Conservation (phyloP, 2,329 filamentous ascomycete genomes). For the Anisogramma anomala region DNA sequence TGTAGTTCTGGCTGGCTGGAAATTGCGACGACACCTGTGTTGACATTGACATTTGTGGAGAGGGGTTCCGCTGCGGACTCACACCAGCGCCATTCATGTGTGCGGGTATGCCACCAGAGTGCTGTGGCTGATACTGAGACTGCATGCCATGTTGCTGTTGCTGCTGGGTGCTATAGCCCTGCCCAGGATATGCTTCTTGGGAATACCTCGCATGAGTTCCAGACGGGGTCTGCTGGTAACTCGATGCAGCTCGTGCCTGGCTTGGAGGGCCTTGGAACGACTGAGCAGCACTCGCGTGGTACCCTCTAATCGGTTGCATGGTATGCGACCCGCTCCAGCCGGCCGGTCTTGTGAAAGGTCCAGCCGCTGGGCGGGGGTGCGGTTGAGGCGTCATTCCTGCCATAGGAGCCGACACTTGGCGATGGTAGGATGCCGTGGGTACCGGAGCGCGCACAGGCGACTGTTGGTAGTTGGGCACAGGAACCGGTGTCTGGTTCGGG, state of each 20-base stretch:
- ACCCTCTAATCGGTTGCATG: constrained; percentile 40
- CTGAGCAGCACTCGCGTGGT: constrained; percentile 30
- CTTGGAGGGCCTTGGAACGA: constrained; percentile 32
- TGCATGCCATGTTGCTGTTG: constrained; percentile 17
- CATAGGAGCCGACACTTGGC: constrained; percentile 29
- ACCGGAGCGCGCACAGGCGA: constrained; percentile 31
- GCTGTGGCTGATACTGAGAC: constrained; percentile 20
- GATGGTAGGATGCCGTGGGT: constrained; percentile 22
- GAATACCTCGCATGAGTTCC: constrained; percentile 31
- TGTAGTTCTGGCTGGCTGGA: constrained; percentile 27
- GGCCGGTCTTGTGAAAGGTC: constrained; percentile 39
- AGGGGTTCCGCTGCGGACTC: constrained; percentile 31
- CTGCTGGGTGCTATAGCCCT: constrained; percentile 19
- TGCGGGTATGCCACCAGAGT: constrained; percentile 24
- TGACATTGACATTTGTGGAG: constrained; percentile 28
- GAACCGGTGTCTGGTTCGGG: constrained; percentile 33
- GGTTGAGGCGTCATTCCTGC: constrained; percentile 29
- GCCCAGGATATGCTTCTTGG: constrained; percentile 18
- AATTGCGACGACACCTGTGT: too few relatives aligned
- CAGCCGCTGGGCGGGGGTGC: constrained; percentile 24
- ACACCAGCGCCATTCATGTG: constrained; percentile 33
- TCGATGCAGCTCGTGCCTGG: constrained; percentile 32
- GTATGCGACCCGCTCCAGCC: constrained; percentile 35
- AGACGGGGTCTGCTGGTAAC: constrained; percentile 28
- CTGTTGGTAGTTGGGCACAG: constrained; percentile 33